Percentiles rank a stretch among this genome's conserved stretches.
These are phyloP conservation scores for Gossypium schwendimanii DNA, from an alignment of 441 rosid genomes.

Conservation along the genomic window DNA sequence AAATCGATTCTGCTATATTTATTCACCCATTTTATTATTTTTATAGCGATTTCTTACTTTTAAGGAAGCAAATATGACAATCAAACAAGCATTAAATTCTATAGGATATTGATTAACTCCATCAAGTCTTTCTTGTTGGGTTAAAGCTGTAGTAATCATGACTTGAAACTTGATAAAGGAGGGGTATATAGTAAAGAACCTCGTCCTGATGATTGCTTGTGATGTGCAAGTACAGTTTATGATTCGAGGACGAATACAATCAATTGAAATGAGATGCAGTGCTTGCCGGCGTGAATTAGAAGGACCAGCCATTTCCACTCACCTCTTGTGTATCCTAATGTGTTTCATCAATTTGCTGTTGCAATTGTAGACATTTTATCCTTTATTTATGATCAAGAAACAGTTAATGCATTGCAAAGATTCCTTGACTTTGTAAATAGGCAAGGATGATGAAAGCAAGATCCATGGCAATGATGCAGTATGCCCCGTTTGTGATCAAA, in stretches of 20 bases:
- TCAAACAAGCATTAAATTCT: not conserved
- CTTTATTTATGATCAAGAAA: not conserved
- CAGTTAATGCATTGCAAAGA: conserved; percentile 13
- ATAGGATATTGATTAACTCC: not conserved
- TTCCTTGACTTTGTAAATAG: conserved; percentile 46
- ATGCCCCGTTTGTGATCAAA: conserved; percentile 91
- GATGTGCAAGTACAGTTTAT: conserved; percentile 20
- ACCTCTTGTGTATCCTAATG: conserved; percentile 66
- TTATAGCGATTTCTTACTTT: not conserved
- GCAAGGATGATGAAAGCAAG: conserved; percentile 87
- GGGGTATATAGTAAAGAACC: not conserved
- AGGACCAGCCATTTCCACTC: conserved; percentile 83
- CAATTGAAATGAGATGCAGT: conserved; percentile 81
- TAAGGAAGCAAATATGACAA: not conserved
- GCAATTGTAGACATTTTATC: not conserved
- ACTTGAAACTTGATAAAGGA: not conserved
- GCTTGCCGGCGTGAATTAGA: conserved; percentile 96
- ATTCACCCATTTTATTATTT: not conserved
- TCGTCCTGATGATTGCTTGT: conserved; percentile 10
- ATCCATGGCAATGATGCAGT: conserved; percentile 81
- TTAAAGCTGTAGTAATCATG: not conserved
- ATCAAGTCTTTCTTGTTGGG: not conserved
- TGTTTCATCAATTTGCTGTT: conserved; percentile 8
- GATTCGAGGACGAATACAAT: conserved; percentile 13
- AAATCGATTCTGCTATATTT: not conserved